phyloP scores from a whole-genome alignment of 257 asterid species.

The Orobanche coerulescens region DNA sequence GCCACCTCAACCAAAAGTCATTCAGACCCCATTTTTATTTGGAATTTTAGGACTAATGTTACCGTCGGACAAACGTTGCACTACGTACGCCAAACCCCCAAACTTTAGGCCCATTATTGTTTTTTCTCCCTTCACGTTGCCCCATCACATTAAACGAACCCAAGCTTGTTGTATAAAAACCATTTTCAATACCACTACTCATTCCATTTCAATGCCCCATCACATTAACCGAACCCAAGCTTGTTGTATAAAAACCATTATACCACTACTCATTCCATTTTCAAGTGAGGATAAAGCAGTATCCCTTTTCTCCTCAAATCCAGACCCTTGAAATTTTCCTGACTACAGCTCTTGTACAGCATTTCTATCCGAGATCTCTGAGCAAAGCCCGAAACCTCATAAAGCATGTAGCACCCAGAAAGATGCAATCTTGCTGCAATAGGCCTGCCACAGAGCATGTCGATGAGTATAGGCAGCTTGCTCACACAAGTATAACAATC shows the following conservation, averaged over 20 bases:
- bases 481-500: conserved; percentile 86
- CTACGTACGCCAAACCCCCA: no score
- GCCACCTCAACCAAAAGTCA: no score
- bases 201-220: conserved; percentile 86
- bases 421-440: conserved; percentile 90
- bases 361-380: conserved; percentile 88
- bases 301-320: conserved; percentile 79
- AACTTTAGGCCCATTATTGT: no score
- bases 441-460: conserved; percentile 78
- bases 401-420: conserved; percentile 80
- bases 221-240: conserved; percentile 54
- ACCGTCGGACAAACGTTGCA: no score
- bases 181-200: conserved; percentile 45
- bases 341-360: conserved; percentile 82
- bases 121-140: no score
- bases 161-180: conserved; percentile 58
- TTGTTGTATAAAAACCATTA: conserved; percentile 66
- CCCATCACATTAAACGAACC: conserved; percentile 69
- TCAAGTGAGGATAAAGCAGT: conserved; percentile 61
- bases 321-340: conserved; percentile 65
- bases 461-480: conserved; percentile 68
- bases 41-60: no score
- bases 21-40: no score
- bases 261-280: conserved; percentile 51
- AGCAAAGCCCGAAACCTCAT: conserved; percentile 75